Evolutionary conservation across 108 stramenopile genomes (phyloP).

Genomic region (Fistulifera solaris): DNA sequence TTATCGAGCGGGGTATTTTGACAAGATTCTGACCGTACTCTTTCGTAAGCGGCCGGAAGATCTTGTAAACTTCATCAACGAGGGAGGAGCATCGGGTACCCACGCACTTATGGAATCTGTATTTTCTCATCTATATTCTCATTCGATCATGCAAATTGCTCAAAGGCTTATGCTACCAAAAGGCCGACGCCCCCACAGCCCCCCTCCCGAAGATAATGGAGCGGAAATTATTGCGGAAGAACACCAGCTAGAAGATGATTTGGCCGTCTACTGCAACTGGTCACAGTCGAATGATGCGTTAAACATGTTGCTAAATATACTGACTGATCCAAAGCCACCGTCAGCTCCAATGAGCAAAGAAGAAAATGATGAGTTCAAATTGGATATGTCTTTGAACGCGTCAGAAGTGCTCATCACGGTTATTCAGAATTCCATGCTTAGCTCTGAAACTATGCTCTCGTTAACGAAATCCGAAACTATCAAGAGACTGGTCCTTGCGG

Average conservation of each 20-base stretch:
- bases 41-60: constrained; percentile 56
- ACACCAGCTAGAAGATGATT: constrained; percentile 14
- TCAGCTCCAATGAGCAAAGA: neutral
- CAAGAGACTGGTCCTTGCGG: constrained; percentile 36
- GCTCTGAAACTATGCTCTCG: constrained; percentile 40
- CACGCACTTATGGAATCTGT: constrained; percentile 63
- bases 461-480: constrained; percentile 52
- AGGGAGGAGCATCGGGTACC: constrained; percentile 27
- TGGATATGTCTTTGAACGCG: constrained; percentile 46
- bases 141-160: constrained; percentile 91
- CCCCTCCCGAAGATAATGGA: constrained; percentile 24
- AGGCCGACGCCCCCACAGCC: constrained; percentile 19
- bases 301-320: constrained; percentile 42
- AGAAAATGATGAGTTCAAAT: constrained; percentile 14
- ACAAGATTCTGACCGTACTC: constrained; percentile 76
- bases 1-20: constrained; percentile 92
- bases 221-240: constrained; percentile 32
- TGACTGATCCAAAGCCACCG: constrained; percentile 22
- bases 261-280: constrained; percentile 57
- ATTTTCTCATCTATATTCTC: constrained; percentile 79
- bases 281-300: constrained; percentile 41
- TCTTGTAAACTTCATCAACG: constrained; percentile 59
- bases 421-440: constrained; percentile 74
- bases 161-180: constrained; percentile 84
- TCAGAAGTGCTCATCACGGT: constrained; percentile 78